phyloP scores from a whole-genome alignment of 1,139 yeast genomes.

The Geotrichum cucujoidarum region DNA sequence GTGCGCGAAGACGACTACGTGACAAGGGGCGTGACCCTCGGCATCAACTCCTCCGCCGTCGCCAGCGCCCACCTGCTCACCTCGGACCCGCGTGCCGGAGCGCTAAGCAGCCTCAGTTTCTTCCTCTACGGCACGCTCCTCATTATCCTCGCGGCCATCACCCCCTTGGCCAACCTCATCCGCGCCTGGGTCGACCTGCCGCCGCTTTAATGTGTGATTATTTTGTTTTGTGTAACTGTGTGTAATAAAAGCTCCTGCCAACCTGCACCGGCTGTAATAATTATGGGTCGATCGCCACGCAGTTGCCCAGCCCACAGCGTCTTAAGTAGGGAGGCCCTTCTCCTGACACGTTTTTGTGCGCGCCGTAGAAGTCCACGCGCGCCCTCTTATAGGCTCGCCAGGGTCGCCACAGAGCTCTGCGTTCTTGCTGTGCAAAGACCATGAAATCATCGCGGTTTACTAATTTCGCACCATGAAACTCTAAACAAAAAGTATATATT shows the following conservation, averaged over 20 bases:
- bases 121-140: conserved; percentile 67
- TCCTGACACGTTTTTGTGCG: too few species aligned
- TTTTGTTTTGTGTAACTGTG: too few species aligned
- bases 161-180: conserved; percentile 41
- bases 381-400: too few species aligned
- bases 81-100: conserved; percentile 74
- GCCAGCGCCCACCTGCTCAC: conserved; percentile 71
- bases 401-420: too few species aligned
- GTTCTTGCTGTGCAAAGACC: too few species aligned
- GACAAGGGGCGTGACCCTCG: conserved; percentile 70
- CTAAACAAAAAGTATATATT: not conserved
- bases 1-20: conserved; percentile 63
- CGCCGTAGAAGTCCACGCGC: too few species aligned
- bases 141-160: conserved; percentile 62
- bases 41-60: conserved; percentile 76
- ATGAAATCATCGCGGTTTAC: too few species aligned
- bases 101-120: conserved; percentile 67
- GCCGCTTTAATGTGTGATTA: not conserved
- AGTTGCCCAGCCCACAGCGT: too few species aligned
- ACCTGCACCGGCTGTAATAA: too few species aligned
- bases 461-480: not conserved
- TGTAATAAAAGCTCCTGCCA: too few species aligned
- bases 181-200: conserved; percentile 33
- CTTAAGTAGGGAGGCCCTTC: too few species aligned
- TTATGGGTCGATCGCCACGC: too few species aligned